Conservation (phyloP, 1,284 basidiomycete species). For the Papiliotrema fonsecae region DNA sequence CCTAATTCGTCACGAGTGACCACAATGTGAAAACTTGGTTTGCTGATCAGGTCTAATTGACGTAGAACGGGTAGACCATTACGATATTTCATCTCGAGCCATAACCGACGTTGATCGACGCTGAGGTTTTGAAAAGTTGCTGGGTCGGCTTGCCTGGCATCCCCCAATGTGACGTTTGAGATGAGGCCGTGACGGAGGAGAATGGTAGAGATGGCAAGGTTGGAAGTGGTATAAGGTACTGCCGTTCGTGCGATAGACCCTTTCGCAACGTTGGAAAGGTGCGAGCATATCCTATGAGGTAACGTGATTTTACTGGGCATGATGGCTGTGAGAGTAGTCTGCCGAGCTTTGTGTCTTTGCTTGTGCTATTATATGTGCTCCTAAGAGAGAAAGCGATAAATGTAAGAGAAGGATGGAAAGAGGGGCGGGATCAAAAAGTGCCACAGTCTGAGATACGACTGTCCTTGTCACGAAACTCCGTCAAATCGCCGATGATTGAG, state of each 20-base stretch:
- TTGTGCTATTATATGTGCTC: no score
- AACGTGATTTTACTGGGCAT: slow-evolving; percentile 24
- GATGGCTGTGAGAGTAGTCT: slow-evolving; percentile 1
- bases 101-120: slow-evolving; percentile 32
- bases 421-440: no score
- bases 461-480: slow-evolving; percentile 1
- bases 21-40: slow-evolving; percentile 34
- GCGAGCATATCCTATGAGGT: slow-evolving; percentile 43
- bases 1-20: slow-evolving; percentile 40
- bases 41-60: slow-evolving; percentile 38
- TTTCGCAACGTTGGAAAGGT: slow-evolving; percentile 42
- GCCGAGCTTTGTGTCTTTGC: no score
- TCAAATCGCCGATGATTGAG: background rate
- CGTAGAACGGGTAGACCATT: slow-evolving; percentile 44
- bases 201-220: slow-evolving; percentile 41
- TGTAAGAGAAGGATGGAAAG: no score
- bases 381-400: no score
- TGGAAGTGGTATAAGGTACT: slow-evolving; percentile 39
- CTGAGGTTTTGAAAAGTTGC: slow-evolving; percentile 29
- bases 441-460: no score
- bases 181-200: slow-evolving; percentile 46
- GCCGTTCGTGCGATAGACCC: slow-evolving; percentile 41
- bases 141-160: slow-evolving; percentile 36
- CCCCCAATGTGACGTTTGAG: slow-evolving; percentile 41
- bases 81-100: slow-evolving; percentile 45